Percentiles rank a stretch among this genome's conserved stretches.
These are phyloP conservation scores for Alternaria dauci DNA, from an alignment of 2,329 filamentous ascomycete species.

Conservation along the genomic window DNA sequence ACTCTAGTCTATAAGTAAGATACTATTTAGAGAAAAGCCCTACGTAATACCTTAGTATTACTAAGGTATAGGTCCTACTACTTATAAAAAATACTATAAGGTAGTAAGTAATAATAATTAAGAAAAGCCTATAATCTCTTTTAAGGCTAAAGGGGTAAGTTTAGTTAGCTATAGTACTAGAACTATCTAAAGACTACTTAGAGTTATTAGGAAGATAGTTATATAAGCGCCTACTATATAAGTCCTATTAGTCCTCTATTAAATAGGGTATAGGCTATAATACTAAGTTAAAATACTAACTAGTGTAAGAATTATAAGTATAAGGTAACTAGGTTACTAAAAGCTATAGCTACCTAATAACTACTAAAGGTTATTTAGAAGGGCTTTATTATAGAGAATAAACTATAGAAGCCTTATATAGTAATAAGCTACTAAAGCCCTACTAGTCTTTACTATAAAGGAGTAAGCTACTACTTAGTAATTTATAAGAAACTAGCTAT, in stretches of 20 bases:
- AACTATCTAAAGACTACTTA: too few relatives aligned
- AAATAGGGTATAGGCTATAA: neutral
- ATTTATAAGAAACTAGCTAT: neutral
- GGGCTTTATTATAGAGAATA: neutral
- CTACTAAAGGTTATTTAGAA: neutral
- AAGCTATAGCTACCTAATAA: neutral
- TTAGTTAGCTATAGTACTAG: too few relatives aligned
- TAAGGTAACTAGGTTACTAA: neutral
- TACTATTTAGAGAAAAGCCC: neutral
- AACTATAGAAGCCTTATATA: neutral
- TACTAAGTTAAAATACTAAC: neutral
- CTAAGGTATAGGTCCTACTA: neutral
- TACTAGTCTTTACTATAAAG: neutral
- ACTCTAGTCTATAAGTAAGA: neutral
- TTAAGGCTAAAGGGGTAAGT: neutral
- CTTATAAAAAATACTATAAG: neutral
- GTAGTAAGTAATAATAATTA: neutral
- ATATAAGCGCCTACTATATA: neutral
- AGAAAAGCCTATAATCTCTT: neutral
- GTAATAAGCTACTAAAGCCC: too few relatives aligned
- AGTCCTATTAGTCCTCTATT: neutral
- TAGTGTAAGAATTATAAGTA: neutral
- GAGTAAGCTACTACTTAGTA: neutral
- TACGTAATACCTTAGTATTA: neutral
- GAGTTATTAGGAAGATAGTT: too few relatives aligned